phyloP scores from a whole-genome alignment of 2,329 filamentous ascomycete genomes.

The Talaromyces marneffei region DNA sequence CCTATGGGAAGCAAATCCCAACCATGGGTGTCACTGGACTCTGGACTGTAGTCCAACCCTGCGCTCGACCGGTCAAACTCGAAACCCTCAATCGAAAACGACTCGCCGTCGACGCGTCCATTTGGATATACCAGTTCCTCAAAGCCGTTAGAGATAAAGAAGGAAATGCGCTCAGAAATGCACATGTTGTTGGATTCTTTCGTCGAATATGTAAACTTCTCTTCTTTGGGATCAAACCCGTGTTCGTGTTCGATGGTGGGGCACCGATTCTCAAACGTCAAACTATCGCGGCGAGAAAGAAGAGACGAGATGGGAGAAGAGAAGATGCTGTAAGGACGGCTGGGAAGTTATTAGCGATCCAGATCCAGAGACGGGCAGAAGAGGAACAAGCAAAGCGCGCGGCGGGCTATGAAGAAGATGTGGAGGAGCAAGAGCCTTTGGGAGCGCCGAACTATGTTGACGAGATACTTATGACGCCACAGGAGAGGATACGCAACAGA shows the following conservation, averaged over 20 bases:
- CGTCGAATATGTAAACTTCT: slow-evolving; percentile 95
- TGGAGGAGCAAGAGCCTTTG: slow-evolving; percentile 58
- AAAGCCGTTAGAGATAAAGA: slow-evolving; percentile 99
- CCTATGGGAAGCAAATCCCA: slow-evolving; percentile 3
- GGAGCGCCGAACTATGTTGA: slow-evolving; percentile 77
- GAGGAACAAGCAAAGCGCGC: slow-evolving; percentile 67
- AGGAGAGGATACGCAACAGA: slow-evolving; percentile 67
- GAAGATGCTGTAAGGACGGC: slow-evolving; percentile 92
- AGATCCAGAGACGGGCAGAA: slow-evolving; percentile 86
- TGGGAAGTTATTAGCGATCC: slow-evolving; percentile 82
- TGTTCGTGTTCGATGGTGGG: slow-evolving; percentile 97
- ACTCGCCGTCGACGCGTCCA: slow-evolving; percentile 93
- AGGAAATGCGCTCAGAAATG: slow-evolving; percentile 91
- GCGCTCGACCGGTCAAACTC: slow-evolving; percentile 90
- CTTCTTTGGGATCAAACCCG: slow-evolving; percentile 91
- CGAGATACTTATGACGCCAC: slow-evolving; percentile 73
- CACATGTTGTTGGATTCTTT: slow-evolving; percentile 96
- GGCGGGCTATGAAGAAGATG: slow-evolving; percentile 25
- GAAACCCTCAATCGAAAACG: slow-evolving; percentile 94
- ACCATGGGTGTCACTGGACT: slow-evolving; percentile 95
- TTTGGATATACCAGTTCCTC: slow-evolving; percentile 99
- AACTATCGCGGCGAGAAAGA: slow-evolving; percentile 74
- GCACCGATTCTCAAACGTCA: slow-evolving; percentile 85
- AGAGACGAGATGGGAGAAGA: slow-evolving; percentile 74
- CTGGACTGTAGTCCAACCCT: slow-evolving; percentile 93